These are phyloP conservation scores for Lepraria neglecta DNA, from an alignment of 495 filamentous ascomycete species.

Conservation along the genomic window DNA sequence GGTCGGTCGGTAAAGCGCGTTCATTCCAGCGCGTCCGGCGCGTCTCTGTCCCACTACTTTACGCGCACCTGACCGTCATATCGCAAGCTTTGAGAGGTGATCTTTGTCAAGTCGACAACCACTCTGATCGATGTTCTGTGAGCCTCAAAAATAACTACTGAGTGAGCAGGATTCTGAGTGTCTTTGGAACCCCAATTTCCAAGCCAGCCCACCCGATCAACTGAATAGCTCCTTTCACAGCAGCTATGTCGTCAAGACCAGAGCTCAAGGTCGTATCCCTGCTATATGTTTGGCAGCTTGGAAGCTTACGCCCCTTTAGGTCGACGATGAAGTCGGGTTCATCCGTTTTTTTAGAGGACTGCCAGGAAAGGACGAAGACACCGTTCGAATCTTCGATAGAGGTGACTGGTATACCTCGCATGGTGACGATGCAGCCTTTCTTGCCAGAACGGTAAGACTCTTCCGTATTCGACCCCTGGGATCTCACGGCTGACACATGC, in stretches of 20 bases:
- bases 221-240: too few species aligned
- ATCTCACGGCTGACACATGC: slow-evolving; percentile 6
- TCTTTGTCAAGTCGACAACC: too few species aligned
- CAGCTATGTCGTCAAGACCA: slow-evolving; percentile 75
- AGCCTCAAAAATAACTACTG: too few species aligned
- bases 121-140: too few species aligned
- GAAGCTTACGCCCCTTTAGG: slow-evolving; percentile 40
- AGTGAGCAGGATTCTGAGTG: too few species aligned
- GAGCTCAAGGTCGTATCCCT: slow-evolving; percentile 68
- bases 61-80: too few species aligned
- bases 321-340: slow-evolving; percentile 94
- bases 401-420: slow-evolving; percentile 95
- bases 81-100: too few species aligned
- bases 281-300: slow-evolving; percentile 9
- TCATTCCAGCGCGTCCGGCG: too few species aligned
- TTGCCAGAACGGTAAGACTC: slow-evolving; percentile 66
- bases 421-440: slow-evolving; percentile 85
- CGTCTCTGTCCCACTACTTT: too few species aligned
- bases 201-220: too few species aligned
- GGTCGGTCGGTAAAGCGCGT: too few species aligned
- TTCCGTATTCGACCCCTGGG: not conserved
- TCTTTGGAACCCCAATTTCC: too few species aligned
- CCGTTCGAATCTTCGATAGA: slow-evolving; percentile 85
- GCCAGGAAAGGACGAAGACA: slow-evolving; percentile 58
- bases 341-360: slow-evolving; percentile 89